Evolutionary conservation across 192 early-diverging fungal species (phyloP), one percentile per base, ranked within the genome.

Genomic region (Coemansia sp.): DNA sequence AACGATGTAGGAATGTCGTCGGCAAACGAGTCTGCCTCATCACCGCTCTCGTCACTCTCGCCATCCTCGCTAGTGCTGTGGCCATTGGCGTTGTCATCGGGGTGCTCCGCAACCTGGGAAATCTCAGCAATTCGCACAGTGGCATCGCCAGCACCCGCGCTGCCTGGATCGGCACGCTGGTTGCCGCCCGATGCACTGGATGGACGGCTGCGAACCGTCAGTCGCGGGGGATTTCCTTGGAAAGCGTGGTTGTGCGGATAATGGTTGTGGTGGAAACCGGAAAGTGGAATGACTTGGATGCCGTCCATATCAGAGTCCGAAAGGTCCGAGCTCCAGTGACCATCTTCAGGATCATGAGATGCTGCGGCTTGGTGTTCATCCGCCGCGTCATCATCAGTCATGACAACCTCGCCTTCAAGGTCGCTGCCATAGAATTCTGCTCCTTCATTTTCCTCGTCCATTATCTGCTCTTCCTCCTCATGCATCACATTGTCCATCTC

Each of bases 351-450:
- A 18, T 64, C 58, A n/a, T 65, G 51, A 47, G 43, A 47, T 9
- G 43, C n/a, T 2, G 37, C 47, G 8, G 32, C 32, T 32, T 3
- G 51, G 41, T 57, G 66, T 13, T 60, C 56, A 39, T 76, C 77
- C 4, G 76, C 72, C 58, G 83, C 88, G 2, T 32, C 32, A 32
- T 32, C 32, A 10, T 79, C 81, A 26, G 85, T 87, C 41, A 80
- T 82, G 22, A 83, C 83, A 9, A 69, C 74, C n/a, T 74, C 76
- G 58, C 85, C 85, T 7, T 87, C 86, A 3, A 81, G 67, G 37
- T 87, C 89, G 54, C 85, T 85, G 21, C 86, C 87, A 13, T 86
- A 88, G 0, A 83, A 83, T 8, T 86, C 85, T 7, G 80, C 84
- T 5, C 74, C 87, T 10, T 84, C 87, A 40, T 84, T 85, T 42